Base-by-base conservation (phyloP, 2,329 filamentous ascomycete species). In the Proliferodiscus dingleyae region DNA sequence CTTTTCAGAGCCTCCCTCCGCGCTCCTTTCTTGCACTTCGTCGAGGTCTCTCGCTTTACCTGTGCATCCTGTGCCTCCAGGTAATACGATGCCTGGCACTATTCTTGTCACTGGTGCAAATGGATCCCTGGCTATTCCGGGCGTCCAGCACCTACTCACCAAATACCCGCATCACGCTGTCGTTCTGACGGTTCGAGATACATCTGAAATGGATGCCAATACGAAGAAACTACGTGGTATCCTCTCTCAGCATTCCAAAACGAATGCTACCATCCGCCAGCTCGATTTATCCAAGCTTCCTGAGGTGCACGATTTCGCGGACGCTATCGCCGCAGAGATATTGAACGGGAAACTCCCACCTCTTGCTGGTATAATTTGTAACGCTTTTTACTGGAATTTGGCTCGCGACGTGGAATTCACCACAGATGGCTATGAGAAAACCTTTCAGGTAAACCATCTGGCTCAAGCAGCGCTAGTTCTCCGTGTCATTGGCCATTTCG, bases 81-180 rank as follows among this genome's bases (percentile, higher is more conserved):
- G n/a, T n/a, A n/a, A n/a, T n/a, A n/a, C n/a, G n/a, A 46, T 46
- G 43, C 7, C 28, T 3, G 39, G 33, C 15, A 37, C 39, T 16
- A 64, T 76, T 46, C 74, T 76, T 43, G 61, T 76, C 3, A 68
- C 68, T 0, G 71, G 75, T 51, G 71, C 67, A 0, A 73, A 72
- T 24, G 61, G 64, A 40, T 63, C 64, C 9, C 49, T 67, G 10
- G 61, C 59, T 8, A 55, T 64, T 5, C 57, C 55, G 34, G 58
- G 60, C 9, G 53, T 62, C 10, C 34, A 60, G 16, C 44, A 53
- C 7, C 52, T 66, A 21, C 47, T 65, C 7, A 43, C 41, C 1
- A 43, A 44, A 2, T 57, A 62, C 22, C 57, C 55, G 19, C 34
- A 52, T 2, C 47, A 57, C 24, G 57, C 55, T 3, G 38, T 58